These are phyloP conservation scores for Phytophthora macrochlamydospora DNA, from an alignment of 352 stramenopile genomes.

Conservation along the genomic window DNA sequence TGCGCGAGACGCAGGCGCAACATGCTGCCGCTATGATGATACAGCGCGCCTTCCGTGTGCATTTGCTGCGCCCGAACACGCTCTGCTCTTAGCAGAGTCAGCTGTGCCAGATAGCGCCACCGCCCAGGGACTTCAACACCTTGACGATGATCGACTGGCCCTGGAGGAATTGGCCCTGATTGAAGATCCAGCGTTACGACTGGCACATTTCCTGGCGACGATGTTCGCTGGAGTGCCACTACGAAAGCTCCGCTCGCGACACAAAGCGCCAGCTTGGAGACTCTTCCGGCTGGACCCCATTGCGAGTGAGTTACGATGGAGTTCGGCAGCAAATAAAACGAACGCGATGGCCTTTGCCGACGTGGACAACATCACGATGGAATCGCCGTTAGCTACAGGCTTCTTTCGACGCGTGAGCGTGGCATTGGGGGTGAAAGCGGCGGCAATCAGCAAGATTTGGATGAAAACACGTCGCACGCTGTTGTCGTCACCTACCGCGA, in stretches of 20 bases:
- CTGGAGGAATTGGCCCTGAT: slow-evolving; percentile 68
- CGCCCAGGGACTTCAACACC: slow-evolving; percentile 48
- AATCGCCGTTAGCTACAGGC: slow-evolving; percentile 48
- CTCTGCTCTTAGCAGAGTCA: slow-evolving; percentile 60
- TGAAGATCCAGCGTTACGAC: slow-evolving; percentile 36
- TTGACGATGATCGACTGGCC: slow-evolving; percentile 61
- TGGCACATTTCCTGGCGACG: slow-evolving; percentile 68
- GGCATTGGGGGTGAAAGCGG: slow-evolving; percentile 2
- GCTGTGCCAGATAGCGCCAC: slow-evolving; percentile 47
- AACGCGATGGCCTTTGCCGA: slow-evolving; percentile 57
- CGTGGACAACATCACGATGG: slow-evolving; percentile 40
- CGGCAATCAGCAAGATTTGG: slow-evolving; percentile 5
- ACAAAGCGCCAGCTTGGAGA: slow-evolving; percentile 57
- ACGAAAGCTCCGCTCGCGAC: slow-evolving; percentile 54
- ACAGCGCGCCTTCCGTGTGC: slow-evolving; percentile 56
- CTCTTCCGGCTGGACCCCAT: slow-evolving; percentile 68
- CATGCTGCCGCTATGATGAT: slow-evolving; percentile 59
- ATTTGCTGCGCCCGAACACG: slow-evolving; percentile 53
- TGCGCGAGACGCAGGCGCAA: slow-evolving; percentile 62
- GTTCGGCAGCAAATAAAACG: slow-evolving; percentile 31
- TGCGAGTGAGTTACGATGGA: slow-evolving; percentile 66
- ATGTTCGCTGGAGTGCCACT: slow-evolving; percentile 69
- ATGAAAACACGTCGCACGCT: slow-evolving; percentile 19
- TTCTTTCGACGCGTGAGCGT: slow-evolving; percentile 18
- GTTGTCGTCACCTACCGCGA: slow-evolving; percentile 50